These are phyloP conservation scores for Nicotiana rustica DNA, from an alignment of 305 asterid species.

Conservation along the genomic window DNA sequence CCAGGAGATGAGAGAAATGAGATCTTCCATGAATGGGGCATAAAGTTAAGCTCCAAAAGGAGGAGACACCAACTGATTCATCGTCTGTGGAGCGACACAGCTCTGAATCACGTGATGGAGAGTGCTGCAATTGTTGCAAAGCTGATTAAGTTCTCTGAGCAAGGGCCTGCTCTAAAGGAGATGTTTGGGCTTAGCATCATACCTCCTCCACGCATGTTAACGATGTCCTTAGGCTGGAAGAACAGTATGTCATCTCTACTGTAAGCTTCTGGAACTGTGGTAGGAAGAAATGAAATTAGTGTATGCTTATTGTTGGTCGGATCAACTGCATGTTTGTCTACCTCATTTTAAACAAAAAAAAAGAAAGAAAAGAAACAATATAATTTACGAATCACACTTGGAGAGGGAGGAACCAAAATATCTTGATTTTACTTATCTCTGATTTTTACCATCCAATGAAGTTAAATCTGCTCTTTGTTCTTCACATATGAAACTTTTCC, in stretches of 20 bases:
- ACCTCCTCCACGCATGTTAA: conserved; percentile 55
- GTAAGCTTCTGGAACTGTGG: conserved; percentile 42
- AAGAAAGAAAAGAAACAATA: too few relatives aligned
- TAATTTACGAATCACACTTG: neutral
- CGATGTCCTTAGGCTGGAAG: conserved; percentile 89
- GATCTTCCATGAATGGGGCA: conserved; percentile 68
- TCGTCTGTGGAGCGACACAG: conserved; percentile 65
- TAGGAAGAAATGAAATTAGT: conserved; percentile 19
- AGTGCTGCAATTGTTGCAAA: conserved; percentile 86
- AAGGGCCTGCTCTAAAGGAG: conserved; percentile 77
- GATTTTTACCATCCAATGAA: neutral
- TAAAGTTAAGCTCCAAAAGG: conserved; percentile 57
- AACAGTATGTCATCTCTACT: conserved; percentile 64
- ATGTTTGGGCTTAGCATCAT: conserved; percentile 98
- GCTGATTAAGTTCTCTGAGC: conserved; percentile 80
- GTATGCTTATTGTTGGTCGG: neutral
- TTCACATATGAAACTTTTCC: neutral
- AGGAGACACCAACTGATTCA: conserved; percentile 65
- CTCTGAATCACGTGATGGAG: conserved; percentile 54
- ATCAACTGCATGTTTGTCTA: neutral
- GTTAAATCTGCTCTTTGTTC: neutral
- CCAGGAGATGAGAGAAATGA: conserved; percentile 57
- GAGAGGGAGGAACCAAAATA: neutral
- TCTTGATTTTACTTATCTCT: neutral
- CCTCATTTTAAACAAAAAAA: too few relatives aligned